Percentiles rank a stretch among this genome's conserved stretches.
These are phyloP conservation scores for Phialophora tarda DNA, from an alignment of 2,329 filamentous ascomycete genomes.

Conservation along the genomic window DNA sequence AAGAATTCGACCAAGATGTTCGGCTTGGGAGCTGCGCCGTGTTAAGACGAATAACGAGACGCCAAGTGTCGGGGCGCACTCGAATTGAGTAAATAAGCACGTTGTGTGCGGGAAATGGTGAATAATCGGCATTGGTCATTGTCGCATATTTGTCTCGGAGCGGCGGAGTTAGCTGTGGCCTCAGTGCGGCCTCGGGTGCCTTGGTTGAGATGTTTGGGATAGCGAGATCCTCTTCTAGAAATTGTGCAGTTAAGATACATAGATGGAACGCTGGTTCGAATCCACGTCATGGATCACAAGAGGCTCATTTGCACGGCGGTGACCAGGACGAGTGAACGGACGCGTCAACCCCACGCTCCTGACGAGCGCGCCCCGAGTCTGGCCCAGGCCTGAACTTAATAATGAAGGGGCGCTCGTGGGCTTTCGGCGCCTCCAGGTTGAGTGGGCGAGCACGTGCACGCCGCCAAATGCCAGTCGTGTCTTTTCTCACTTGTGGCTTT, in stretches of 20 bases:
- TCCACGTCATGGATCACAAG: not conserved
- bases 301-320: not conserved
- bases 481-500: not conserved
- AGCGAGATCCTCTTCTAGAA: not conserved
- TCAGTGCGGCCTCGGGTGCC: not conserved
- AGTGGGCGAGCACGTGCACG: not conserved
- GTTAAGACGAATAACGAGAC: constrained; percentile 42
- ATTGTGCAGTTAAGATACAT: not conserved
- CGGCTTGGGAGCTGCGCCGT: constrained; percentile 59
- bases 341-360: not conserved
- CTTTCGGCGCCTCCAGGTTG: not conserved
- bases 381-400: not conserved
- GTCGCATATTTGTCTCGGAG: not conserved
- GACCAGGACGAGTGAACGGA: not conserved
- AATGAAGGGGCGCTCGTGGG: not conserved
- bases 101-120: constrained; percentile 7
- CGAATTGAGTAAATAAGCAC: constrained; percentile 2
- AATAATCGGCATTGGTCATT: constrained; percentile 12
- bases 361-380: not conserved
- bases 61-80: not conserved
- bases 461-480: not conserved
- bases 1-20: constrained; percentile 79
- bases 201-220: not conserved
- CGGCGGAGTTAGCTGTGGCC: not conserved
- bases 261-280: not conserved